Evolutionary conservation across 2,329 filamentous ascomycete genomes (phyloP).

Genomic region (Claviceps digitariae): DNA sequence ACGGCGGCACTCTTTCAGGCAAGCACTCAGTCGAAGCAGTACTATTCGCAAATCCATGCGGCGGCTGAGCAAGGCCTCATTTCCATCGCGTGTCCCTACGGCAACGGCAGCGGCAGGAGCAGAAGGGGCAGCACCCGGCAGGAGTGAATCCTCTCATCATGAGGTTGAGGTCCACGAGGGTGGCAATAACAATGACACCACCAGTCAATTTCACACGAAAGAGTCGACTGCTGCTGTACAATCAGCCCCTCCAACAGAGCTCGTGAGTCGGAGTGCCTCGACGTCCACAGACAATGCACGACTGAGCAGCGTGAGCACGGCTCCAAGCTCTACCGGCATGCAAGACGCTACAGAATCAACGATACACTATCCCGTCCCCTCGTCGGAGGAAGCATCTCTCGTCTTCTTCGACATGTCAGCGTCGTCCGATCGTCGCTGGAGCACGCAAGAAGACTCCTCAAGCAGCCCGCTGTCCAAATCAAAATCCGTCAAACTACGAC

Average conservation of each 20-base stretch:
- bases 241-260: conserved; percentile 5
- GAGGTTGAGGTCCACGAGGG: conserved; percentile 42
- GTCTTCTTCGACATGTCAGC: conserved; percentile 6
- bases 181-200: conserved; percentile 30
- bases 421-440: conserved; percentile 14
- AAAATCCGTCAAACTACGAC: conserved; percentile 12
- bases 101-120: not conserved
- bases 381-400: conserved; percentile 4
- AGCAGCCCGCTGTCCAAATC: conserved; percentile 8
- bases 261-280: conserved; percentile 14
- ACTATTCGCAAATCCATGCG: conserved; percentile 22
- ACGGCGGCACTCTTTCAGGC: conserved; percentile 18
- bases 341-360: conserved; percentile 15
- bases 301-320: conserved; percentile 11
- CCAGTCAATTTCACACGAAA: conserved; percentile 23
- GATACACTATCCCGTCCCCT: conserved; percentile 13
- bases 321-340: conserved; percentile 15
- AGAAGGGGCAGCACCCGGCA: conserved; percentile 1
- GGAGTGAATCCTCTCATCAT: conserved; percentile 21
- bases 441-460: conserved; percentile 13
- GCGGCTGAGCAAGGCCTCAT: conserved; percentile 14
- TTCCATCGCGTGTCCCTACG: conserved; percentile 6
- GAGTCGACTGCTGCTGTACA: conserved; percentile 5
- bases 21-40: conserved; percentile 18
- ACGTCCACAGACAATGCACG: conserved; percentile 13